Evolutionary conservation across 176 grass and related monocot genomes (phyloP).

Genomic region (sorghum (Sorghum bicolor)): DNA sequence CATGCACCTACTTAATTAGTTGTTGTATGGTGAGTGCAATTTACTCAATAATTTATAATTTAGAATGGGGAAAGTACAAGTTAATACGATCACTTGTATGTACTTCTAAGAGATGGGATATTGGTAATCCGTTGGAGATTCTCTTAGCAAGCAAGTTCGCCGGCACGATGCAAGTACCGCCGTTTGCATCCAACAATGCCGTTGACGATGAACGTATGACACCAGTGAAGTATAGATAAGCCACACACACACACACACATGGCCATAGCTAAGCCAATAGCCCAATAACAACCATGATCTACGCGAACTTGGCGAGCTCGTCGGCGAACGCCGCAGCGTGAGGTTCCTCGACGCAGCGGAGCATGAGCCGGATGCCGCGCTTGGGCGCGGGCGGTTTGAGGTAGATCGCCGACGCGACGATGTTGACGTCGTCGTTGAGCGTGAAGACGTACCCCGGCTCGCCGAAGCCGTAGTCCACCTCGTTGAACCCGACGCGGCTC

Average conservation of each 20-base stretch:
- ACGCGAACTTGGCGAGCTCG: conserved; percentile 52
- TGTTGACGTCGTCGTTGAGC: conserved; percentile 69
- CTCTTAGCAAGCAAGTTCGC: too few relatives aligned
- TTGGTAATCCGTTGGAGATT: too few relatives aligned
- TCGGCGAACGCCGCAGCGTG: conserved; percentile 47
- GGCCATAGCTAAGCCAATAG: background rate
- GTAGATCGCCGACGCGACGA: conserved; percentile 67
- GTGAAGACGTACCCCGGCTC: conserved; percentile 67
- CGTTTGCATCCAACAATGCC: too few relatives aligned
- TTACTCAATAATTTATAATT: too few relatives aligned
- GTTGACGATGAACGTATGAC: too few relatives aligned
- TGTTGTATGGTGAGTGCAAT: too few relatives aligned
- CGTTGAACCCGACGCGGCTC: conserved; percentile 76
- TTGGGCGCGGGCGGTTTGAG: conserved; percentile 66
- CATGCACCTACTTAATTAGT: too few relatives aligned
- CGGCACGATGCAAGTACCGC: too few relatives aligned
- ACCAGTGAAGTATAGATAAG: background rate
- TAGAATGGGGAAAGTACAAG: too few relatives aligned
- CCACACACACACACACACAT: background rate
- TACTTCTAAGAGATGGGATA: too few relatives aligned
- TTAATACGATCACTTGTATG: too few relatives aligned
- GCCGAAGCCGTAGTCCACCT: conserved; percentile 90
- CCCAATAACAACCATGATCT: background rate
- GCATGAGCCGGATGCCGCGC: conserved; percentile 71
- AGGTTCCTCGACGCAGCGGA: conserved; percentile 67